Conservation (phyloP, 2,329 filamentous ascomycete species). For the Ceratocystis diversiconidia region DNA sequence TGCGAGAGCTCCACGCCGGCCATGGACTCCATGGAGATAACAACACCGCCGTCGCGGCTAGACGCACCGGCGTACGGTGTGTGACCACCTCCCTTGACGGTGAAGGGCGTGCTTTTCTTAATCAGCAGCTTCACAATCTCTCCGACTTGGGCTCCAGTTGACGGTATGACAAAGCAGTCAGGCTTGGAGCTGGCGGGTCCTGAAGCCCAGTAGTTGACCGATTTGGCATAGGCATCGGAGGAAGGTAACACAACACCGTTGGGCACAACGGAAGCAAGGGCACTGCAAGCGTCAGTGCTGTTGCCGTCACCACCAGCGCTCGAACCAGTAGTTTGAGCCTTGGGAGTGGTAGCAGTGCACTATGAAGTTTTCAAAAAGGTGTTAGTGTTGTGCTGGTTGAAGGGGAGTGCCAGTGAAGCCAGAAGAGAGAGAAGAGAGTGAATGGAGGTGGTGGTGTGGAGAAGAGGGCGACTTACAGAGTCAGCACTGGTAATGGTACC, state of each 20-base stretch:
- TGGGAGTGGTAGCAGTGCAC: neutral
- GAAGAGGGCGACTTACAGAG: neutral
- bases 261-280: neutral
- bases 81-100: slow-evolving; percentile 26
- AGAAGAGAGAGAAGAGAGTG: neutral
- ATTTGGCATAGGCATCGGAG: slow-evolving; percentile 2
- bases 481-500: neutral
- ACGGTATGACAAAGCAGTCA: slow-evolving; percentile 6
- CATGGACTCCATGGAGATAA: slow-evolving; percentile 20
- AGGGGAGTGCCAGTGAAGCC: too few species aligned
- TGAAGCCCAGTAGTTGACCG: slow-evolving; percentile 6
- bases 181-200: neutral
- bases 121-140: slow-evolving; percentile 6
- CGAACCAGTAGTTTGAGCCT: neutral
- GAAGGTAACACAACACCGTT: slow-evolving; percentile 6
- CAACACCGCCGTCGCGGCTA: slow-evolving; percentile 23
- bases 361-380: neutral
- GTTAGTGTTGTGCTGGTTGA: too few species aligned
- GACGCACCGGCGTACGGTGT: slow-evolving; percentile 21
- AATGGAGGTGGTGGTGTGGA: neutral
- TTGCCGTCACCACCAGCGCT: neutral
- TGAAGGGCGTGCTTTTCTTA: slow-evolving; percentile 27
- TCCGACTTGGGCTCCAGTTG: neutral
- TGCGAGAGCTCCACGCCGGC: slow-evolving; percentile 18
- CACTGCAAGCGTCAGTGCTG: neutral